Percentiles rank a stretch among this genome's conserved stretches.
phyloP scores from a whole-genome alignment of 75 land plant species.

The Cryptomeria japonica region DNA sequence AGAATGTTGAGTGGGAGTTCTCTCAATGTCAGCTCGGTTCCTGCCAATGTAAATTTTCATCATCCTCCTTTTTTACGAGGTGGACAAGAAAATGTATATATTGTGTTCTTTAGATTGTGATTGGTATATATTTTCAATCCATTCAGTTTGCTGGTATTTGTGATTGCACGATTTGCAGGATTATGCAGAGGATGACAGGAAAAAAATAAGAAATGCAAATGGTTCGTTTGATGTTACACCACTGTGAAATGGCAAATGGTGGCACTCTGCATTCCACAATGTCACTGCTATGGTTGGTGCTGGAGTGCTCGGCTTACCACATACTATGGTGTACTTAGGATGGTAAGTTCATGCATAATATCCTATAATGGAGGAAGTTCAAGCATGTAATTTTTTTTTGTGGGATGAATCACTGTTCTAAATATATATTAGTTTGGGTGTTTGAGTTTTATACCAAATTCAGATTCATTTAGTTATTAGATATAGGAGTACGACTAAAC shows the following conservation, averaged over 20 bases:
- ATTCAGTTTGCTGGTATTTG: neutral
- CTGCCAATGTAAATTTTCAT: neutral
- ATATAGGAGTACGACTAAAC: too few species aligned
- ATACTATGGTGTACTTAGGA: slow-evolving; percentile 52
- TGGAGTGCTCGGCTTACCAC: slow-evolving; percentile 42
- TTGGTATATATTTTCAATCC: too few species aligned
- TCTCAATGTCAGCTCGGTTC: neutral
- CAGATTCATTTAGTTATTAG: too few species aligned
- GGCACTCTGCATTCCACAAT: slow-evolving; percentile 68
- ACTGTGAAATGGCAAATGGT: slow-evolving; percentile 54
- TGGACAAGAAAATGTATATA: neutral
- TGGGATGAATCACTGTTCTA: too few species aligned
- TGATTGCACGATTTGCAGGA: neutral
- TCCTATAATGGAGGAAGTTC: too few species aligned
- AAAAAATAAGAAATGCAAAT: neutral
- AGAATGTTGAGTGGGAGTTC: neutral
- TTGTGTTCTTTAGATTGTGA: neutral
- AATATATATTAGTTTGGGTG: too few species aligned
- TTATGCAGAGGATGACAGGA: neutral
- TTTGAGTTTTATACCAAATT: too few species aligned
- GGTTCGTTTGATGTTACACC: neutral
- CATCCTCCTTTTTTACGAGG: neutral
- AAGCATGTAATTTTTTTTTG: too few species aligned
- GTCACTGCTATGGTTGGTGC: slow-evolving; percentile 59
- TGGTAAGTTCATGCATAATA: slow-evolving; percentile 31